A percentile compares a stretch with the other conserved stretches of the same genome.
Conservation (phyloP, 2,329 filamentous ascomycete species). For the Pestalotiopsis sp. region DNA sequence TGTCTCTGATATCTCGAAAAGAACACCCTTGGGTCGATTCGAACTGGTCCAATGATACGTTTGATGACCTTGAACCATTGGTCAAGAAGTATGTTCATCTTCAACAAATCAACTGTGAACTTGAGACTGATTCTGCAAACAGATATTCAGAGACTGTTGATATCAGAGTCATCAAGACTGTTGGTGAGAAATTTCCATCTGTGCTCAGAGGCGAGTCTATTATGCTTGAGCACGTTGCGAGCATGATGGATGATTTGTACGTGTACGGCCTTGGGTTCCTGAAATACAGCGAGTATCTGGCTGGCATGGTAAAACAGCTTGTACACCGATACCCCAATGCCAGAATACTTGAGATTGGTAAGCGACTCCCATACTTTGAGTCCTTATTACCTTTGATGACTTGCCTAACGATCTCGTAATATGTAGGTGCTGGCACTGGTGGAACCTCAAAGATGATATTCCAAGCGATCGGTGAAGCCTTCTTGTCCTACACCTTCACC, state of each 20-base stretch:
- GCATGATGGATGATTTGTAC: constrained; percentile 15
- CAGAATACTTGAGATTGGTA: constrained; percentile 35
- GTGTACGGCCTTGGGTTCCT: constrained; percentile 10
- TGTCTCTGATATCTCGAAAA: constrained; percentile 14
- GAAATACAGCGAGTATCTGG: background rate
- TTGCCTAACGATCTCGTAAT: background rate
- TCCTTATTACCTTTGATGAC: background rate
- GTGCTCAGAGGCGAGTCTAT: background rate
- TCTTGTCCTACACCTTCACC: constrained; percentile 46
- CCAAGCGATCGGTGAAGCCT: constrained; percentile 28
- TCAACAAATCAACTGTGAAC: no score
- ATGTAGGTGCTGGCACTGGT: constrained; percentile 43
- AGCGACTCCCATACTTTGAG: background rate
- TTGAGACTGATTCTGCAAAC: no score
- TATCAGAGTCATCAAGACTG: constrained; percentile 13
- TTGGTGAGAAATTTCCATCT: background rate
- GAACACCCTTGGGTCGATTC: constrained; percentile 21
- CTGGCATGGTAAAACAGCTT: constrained; percentile 15
- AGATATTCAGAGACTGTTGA: constrained; percentile 17
- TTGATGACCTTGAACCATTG: constrained; percentile 29
- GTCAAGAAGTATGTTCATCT: constrained; percentile 27
- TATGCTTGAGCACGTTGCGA: background rate
- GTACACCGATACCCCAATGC: constrained; percentile 20
- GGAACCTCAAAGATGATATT: constrained; percentile 40
- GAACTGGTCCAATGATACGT: constrained; percentile 21